phyloP scores from a whole-genome alignment of 2,329 filamentous ascomycete species.

The Nemania serpens region DNA sequence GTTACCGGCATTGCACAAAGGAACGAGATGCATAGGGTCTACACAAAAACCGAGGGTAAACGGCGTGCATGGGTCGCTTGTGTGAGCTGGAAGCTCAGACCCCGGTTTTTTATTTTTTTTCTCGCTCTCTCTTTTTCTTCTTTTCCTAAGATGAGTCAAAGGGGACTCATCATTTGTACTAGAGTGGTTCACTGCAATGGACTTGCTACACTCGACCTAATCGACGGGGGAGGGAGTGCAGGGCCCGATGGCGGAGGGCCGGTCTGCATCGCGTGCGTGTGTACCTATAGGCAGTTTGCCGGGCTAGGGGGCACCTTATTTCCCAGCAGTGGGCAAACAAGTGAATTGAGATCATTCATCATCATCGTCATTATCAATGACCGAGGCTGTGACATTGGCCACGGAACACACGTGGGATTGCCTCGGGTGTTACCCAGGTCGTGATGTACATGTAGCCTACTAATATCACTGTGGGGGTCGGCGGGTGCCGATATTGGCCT shows the following conservation, averaged over 20 bases:
- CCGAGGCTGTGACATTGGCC: not conserved
- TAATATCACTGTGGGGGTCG: not conserved
- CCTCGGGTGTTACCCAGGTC: not conserved
- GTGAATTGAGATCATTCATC: conserved; percentile 17
- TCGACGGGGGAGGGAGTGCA: not conserved
- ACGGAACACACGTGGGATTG: not conserved
- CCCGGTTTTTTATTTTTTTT: conserved; percentile 7
- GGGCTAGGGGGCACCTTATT: conserved; percentile 3
- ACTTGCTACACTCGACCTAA: conserved; percentile 16
- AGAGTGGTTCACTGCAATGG: conserved; percentile 12
- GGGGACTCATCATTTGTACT: conserved; percentile 22
- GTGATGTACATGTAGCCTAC: not conserved
- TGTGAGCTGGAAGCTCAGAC: conserved; percentile 26
- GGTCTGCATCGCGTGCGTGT: conserved; percentile 12
- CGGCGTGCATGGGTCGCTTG: conserved; percentile 28
- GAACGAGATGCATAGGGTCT: conserved; percentile 36
- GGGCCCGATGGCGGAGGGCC: not conserved
- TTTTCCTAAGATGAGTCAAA: conserved; percentile 15
- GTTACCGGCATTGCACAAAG: conserved; percentile 37
- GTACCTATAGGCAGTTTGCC: conserved; percentile 13
- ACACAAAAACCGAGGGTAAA: conserved; percentile 37
- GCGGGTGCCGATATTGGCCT: not conserved
- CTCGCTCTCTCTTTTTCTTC: conserved; percentile 8
- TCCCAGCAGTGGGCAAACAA: conserved; percentile 8
- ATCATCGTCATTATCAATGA: too few relatives aligned